Conservation (phyloP, 2,329 filamentous ascomycete species). For the Falciphora oryzae region DNA sequence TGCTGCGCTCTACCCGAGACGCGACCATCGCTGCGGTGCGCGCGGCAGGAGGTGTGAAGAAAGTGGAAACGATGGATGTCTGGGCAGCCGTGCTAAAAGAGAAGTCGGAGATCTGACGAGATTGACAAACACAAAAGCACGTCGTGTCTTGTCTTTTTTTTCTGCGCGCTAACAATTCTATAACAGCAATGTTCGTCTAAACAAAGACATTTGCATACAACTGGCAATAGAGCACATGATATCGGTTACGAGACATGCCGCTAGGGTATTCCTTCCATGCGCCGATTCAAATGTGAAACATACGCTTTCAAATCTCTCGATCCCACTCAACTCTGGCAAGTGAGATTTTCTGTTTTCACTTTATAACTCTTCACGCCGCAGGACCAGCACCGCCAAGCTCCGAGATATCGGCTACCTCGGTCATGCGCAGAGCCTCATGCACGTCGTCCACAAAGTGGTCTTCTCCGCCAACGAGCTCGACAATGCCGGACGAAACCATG, state of each 20-base stretch:
- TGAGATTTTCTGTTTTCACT: background rate
- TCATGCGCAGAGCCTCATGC: slow-evolving; percentile 74
- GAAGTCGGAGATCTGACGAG: background rate
- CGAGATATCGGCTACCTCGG: slow-evolving; percentile 44
- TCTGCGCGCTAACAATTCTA: background rate
- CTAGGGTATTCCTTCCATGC: background rate
- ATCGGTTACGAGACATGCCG: background rate
- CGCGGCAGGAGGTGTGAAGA: background rate
- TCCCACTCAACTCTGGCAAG: background rate
- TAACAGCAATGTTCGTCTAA: background rate
- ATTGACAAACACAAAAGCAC: background rate
- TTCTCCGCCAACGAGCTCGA: slow-evolving; percentile 73
- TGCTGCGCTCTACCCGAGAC: slow-evolving; percentile 26
- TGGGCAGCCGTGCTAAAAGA: background rate
- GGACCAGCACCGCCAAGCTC: background rate
- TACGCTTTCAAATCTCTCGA: background rate
- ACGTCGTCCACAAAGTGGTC: slow-evolving; percentile 77
- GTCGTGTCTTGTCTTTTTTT: background rate
- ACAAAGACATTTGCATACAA: background rate
- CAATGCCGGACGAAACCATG: slow-evolving; percentile 76
- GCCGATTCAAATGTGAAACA: background rate
- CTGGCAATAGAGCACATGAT: background rate
- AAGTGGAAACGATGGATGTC: background rate
- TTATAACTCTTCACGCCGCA: background rate
- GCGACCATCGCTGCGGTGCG: slow-evolving; percentile 14